phyloP scores from a whole-genome alignment of 371 early-diverging fungal species.

The Mortierella sp. region DNA sequence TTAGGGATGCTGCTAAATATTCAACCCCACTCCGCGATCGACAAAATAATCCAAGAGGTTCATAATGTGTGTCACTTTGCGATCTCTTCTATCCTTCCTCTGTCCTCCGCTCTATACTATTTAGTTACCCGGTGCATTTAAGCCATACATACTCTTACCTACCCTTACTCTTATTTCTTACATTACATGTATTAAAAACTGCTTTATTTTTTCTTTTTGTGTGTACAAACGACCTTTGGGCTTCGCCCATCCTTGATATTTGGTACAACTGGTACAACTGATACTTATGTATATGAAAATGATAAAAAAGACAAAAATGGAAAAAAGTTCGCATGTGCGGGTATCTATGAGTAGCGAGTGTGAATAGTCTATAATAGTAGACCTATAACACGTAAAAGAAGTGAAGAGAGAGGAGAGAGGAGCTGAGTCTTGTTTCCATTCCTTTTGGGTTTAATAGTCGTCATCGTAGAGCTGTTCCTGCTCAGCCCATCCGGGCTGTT shows the following conservation, averaged over 20 bases:
- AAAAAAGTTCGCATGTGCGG: background rate
- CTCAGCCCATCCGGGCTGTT: conserved; percentile 36
- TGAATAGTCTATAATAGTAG: background rate
- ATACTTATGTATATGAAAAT: background rate
- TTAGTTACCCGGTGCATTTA: too few relatives aligned
- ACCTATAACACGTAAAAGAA: background rate
- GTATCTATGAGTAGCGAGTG: background rate
- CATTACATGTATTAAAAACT: too few relatives aligned
- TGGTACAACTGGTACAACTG: too few relatives aligned
- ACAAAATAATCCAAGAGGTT: background rate
- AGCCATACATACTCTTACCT: too few relatives aligned
- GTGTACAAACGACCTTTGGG: too few relatives aligned
- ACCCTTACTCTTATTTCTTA: too few relatives aligned
- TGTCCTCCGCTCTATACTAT: too few relatives aligned
- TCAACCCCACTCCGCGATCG: background rate
- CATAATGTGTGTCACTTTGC: background rate
- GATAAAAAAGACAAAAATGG: background rate
- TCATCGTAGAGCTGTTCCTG: conserved; percentile 9
- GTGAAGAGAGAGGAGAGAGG: background rate
- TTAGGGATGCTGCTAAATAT: conserved; percentile 23
- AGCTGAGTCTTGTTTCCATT: background rate
- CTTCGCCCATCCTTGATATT: too few relatives aligned
- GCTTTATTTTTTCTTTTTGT: too few relatives aligned
- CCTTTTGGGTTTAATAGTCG: conserved; percentile 6
- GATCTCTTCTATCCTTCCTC: background rate